phyloP scores from a whole-genome alignment of 108 stramenopile species.

The Cyclotella choctawhatcheeana region DNA sequence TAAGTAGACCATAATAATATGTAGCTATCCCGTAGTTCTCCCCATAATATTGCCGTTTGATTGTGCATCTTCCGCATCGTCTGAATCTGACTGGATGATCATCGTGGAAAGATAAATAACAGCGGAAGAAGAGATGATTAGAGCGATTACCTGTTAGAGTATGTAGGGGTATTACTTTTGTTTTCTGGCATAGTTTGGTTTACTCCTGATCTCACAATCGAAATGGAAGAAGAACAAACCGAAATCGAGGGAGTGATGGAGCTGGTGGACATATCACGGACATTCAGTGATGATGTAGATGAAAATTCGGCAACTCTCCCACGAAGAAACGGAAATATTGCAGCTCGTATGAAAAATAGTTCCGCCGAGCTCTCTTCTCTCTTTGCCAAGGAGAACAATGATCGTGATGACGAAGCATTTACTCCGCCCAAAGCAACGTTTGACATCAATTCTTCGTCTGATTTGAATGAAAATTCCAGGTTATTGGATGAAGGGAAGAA shows the following conservation, averaged over 20 bases:
- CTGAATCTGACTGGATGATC: too few relatives aligned
- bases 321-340: background rate
- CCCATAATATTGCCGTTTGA: too few relatives aligned
- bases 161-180: too few relatives aligned
- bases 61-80: too few relatives aligned
- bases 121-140: too few relatives aligned
- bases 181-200: too few relatives aligned
- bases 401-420: background rate
- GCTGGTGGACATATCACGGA: background rate
- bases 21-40: too few relatives aligned
- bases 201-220: background rate
- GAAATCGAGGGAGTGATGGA: too few relatives aligned
- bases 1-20: too few relatives aligned
- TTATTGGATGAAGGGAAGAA: conserved; percentile 3
- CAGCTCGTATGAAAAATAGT: too few relatives aligned
- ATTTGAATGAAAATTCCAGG: conserved; percentile 6
- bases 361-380: conserved; percentile 12
- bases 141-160: too few relatives aligned
- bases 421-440: background rate
- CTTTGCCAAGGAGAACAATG: conserved; percentile 4
- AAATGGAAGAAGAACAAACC: conserved; percentile 4
- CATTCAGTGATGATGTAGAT: background rate
- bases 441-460: background rate
- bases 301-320: conserved; percentile 10
- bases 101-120: too few relatives aligned